Base-by-base conservation (phyloP, 495 filamentous ascomycete species). In the Xylaria castorea region DNA sequence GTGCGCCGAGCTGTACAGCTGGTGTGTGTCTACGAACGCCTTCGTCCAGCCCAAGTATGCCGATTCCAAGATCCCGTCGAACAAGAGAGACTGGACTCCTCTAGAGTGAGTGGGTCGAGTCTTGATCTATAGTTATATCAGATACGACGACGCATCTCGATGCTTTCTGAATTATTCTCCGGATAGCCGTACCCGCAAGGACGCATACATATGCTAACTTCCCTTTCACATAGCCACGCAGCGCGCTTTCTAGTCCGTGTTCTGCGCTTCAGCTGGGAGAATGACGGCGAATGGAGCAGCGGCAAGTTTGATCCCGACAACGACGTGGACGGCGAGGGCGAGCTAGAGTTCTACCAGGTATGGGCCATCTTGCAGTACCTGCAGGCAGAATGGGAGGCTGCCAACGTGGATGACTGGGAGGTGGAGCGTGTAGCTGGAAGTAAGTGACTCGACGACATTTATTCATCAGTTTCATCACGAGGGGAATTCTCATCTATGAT, bases 301-400 rank as follows among this genome's bases (percentile, higher is more conserved):
- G 77, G 77, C 1, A 68, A 32, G 30, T 79, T 77, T 40, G 73
- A 74, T 32, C 77, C 77, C 14, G 70, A 69, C 14, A 57, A 77
- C 12, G 27, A 57, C 3, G 75, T 71, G 38, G 71, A 77, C n/a
- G 27, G 51, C 2, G 77, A 77, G 38, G 68, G 66, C 50, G 77
- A 77, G 3, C 22, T 53, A 2, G 77, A 79, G 38, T 77, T 79
- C 27, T 68, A 71, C 50, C 77, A 77, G 61, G 75, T 75, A 14
- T 79, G 77, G 75, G 73, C 73, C 2, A 68, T 79, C 25, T 50
- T 79, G 42, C 58, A 64, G n/a, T 79, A 79, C 34, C 51, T 77
- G n/a, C 77, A 79, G 64, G 72, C 70, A 0, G 77, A 79, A 20
- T 79, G 77, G 77, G 75, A 79, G 58, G 77, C 75, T 11, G 73